phyloP scores from a whole-genome alignment of 2,329 filamentous ascomycete genomes.

The Escovopsis weberi region DNA sequence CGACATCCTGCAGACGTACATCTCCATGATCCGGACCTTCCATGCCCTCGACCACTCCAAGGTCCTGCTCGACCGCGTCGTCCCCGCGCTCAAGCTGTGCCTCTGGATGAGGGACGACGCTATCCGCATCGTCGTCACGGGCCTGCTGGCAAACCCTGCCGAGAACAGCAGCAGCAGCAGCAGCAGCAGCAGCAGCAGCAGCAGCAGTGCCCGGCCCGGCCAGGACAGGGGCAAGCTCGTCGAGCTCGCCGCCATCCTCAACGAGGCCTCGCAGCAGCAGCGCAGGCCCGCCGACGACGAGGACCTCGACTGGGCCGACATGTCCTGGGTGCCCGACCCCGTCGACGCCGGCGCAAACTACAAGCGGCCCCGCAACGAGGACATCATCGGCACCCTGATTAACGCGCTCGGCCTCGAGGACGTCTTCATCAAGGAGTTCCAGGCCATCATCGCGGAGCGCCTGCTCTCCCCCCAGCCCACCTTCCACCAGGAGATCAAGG shows the following conservation, averaged over 20 bases:
- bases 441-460: slow-evolving; percentile 74
- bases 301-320: slow-evolving; percentile 78
- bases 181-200: slow-evolving; percentile 18
- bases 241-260: slow-evolving; percentile 53
- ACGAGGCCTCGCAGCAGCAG: slow-evolving; percentile 38
- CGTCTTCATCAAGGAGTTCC: slow-evolving; percentile 86
- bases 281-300: slow-evolving; percentile 43
- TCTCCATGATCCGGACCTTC: slow-evolving; percentile 65
- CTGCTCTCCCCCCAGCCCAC: slow-evolving; percentile 51
- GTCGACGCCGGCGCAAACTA: slow-evolving; percentile 89
- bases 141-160: slow-evolving; percentile 39
- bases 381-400: slow-evolving; percentile 84
- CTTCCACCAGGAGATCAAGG: slow-evolving; percentile 67
- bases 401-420: slow-evolving; percentile 80
- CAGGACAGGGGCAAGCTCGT: slow-evolving; percentile 38
- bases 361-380: slow-evolving; percentile 73
- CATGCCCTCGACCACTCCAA: slow-evolving; percentile 63
- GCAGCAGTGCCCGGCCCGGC: slow-evolving; percentile 35
- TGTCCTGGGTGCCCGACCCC: slow-evolving; percentile 86
- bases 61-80: slow-evolving; percentile 61
- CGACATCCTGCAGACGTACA: slow-evolving; percentile 63
- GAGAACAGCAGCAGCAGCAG: no score
- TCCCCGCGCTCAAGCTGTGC: slow-evolving; percentile 59
- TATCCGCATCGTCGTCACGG: slow-evolving; percentile 61
- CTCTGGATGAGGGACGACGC: slow-evolving; percentile 65